A percentile compares a stretch with the other conserved stretches of the same genome.
These are phyloP conservation scores for Hirsutella thompsonii DNA, from an alignment of 2,329 filamentous ascomycete genomes.

Conservation along the genomic window DNA sequence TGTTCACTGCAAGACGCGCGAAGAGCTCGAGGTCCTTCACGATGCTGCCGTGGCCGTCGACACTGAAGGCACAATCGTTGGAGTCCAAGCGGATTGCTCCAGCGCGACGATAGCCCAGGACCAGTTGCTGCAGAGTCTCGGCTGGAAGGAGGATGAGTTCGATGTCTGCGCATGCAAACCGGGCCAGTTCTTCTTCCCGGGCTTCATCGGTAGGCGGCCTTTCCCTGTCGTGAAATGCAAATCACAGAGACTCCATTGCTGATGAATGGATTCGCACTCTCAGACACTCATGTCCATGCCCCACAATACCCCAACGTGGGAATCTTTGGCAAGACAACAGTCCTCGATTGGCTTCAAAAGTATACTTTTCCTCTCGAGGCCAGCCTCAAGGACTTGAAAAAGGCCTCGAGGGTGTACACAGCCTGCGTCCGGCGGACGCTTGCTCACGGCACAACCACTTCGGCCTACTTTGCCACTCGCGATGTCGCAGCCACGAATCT, in stretches of 20 bases:
- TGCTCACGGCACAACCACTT: constrained; percentile 82
- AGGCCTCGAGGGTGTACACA: constrained; percentile 61
- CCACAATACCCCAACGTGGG: constrained; percentile 90
- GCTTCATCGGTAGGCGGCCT: constrained; percentile 55
- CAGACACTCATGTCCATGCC: constrained; percentile 92
- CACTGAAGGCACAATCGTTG: constrained; percentile 33
- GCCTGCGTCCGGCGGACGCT: constrained; percentile 71
- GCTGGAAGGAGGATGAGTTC: constrained; percentile 29
- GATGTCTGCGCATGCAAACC: constrained; percentile 22
- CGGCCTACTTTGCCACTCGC: constrained; percentile 88
- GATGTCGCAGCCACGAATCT: constrained; percentile 84
- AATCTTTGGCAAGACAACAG: constrained; percentile 84
- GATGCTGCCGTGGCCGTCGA: constrained; percentile 38
- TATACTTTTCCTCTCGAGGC: constrained; percentile 93
- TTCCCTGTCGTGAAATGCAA: not conserved
- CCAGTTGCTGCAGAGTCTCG: constrained; percentile 25
- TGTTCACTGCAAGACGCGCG: constrained; percentile 35
- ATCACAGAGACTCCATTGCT: not conserved
- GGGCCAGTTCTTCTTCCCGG: constrained; percentile 69
- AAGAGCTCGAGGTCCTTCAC: constrained; percentile 37
- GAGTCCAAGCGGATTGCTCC: constrained; percentile 25
- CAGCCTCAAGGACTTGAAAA: constrained; percentile 50
- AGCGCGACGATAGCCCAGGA: constrained; percentile 16
- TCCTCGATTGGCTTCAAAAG: constrained; percentile 83
- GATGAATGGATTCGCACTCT: too few relatives aligned